Evolutionary conservation across 2,329 filamentous ascomycete genomes (phyloP), one percentile per base, ranked within the genome.

Genomic region (Graphilbum fragrans): DNA sequence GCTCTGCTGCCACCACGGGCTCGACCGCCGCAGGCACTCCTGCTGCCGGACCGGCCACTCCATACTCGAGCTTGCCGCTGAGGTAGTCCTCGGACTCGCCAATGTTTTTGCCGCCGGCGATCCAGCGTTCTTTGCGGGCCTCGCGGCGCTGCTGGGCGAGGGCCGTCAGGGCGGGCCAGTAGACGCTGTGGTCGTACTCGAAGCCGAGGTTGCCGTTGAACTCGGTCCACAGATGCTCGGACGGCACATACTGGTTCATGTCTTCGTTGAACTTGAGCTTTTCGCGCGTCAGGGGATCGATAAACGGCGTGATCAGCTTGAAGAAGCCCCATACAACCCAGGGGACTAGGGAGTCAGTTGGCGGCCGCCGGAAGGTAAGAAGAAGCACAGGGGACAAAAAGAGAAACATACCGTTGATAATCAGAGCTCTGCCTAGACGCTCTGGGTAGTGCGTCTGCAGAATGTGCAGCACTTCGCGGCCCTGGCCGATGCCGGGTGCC

Each of bases 211-310:
- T 74, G 44, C 92, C 90, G 51, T 67, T 69, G 53, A 83, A 79
- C 43, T 79, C 70, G 53, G 78, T 81, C 80, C 86, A 83, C 41
- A 98, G 74, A 58, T 96, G 90, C 53, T 80, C 70, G 8, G 78
- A 62, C 5, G 87, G 87, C 18, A 98, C 82, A 58, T 87, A 86
- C 50, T 83, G 69, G 51, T 72, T 72, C 67, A 94, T 80, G 56
- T 93, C 83, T 60, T 94, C 87, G 67, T 96, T 95, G 72, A 94
- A 95, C 66, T 92, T 93, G 66, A 98, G 80, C 70, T 98, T 98
- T 55, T 92, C 80, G 44, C 84, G 79, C 10, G 92, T 98, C 53
- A 88, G 67, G 8, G 92, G 92, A 61, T 98, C 92, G 63, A 98
- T 94, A 63, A 98, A 95, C 32, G 90, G 87, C 5, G 79, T 87